phyloP scores from a whole-genome alignment of 495 filamentous ascomycete species.

The Daldinia decipiens region DNA sequence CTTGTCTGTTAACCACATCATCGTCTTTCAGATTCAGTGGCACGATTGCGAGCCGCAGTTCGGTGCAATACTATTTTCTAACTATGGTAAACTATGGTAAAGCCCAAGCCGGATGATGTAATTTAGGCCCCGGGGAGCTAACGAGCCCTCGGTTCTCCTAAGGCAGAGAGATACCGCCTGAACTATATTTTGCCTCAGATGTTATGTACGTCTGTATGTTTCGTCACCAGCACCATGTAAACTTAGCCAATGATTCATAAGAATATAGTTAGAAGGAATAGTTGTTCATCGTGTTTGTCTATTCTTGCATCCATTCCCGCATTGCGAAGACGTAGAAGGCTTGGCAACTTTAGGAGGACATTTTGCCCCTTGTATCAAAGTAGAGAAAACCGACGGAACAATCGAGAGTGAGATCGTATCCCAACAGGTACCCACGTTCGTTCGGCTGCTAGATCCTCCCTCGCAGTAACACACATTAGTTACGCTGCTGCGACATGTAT shows the following conservation, averaged over 20 bases:
- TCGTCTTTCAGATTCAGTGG: constrained; percentile 23
- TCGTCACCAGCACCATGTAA: constrained; percentile 17
- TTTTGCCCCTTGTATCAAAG: constrained; percentile 30
- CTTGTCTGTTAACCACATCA: constrained; percentile 40
- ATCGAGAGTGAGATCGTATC: constrained; percentile 25
- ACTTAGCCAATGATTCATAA: constrained; percentile 27
- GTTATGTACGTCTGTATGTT: neutral
- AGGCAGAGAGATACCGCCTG: constrained; percentile 28
- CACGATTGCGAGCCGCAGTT: constrained; percentile 35
- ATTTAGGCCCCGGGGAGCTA: constrained; percentile 36
- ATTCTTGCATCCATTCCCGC: neutral
- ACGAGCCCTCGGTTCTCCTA: constrained; percentile 27
- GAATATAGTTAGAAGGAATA: constrained; percentile 1
- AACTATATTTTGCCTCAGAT: constrained; percentile 21
- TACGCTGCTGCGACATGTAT: constrained; percentile 11
- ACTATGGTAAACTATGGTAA: constrained; percentile 6
- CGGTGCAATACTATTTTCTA: constrained; percentile 18
- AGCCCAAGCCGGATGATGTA: constrained; percentile 45
- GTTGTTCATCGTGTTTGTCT: constrained; percentile 2
- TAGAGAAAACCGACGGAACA: constrained; percentile 9
- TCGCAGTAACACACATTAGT: constrained; percentile 12
- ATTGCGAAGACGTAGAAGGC: constrained; percentile 10
- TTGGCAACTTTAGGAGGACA: neutral
- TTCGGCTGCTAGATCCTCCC: constrained; percentile 38
- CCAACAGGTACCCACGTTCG: constrained; percentile 24